phyloP scores from a whole-genome alignment of 306 rosid species.

The Hippophae gyantsensis region DNA sequence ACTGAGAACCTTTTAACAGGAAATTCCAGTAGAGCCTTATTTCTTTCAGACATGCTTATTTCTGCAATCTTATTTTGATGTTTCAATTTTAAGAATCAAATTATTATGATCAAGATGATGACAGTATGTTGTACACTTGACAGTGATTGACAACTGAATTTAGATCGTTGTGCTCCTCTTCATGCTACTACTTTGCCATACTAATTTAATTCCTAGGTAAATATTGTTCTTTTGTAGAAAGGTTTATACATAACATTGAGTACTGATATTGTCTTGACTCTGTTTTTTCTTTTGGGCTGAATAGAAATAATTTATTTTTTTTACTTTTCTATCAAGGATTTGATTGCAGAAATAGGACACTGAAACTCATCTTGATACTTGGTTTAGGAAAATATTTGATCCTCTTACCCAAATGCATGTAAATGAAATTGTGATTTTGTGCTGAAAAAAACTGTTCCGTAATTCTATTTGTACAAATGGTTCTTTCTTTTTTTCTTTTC shows the following conservation, averaged over 20 bases:
- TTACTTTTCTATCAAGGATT: not conserved
- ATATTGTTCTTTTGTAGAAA: no score
- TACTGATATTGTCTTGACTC: no score
- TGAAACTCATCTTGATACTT: not conserved
- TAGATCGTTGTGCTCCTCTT: no score
- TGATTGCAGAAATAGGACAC: not conserved
- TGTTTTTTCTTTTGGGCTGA: no score
- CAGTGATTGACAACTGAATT: not conserved
- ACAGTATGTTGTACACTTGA: conserved; percentile 7
- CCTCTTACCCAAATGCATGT: not conserved
- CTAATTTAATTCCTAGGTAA: no score
- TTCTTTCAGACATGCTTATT: conserved; percentile 16
- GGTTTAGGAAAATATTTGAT: conserved; percentile 2
- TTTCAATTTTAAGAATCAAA: conserved; percentile 11
- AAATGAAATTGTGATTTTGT: not conserved
- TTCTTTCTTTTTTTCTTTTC: not conserved
- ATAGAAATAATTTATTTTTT: no score
- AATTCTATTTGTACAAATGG: not conserved
- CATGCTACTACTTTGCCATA: no score
- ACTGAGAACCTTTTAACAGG: conserved; percentile 20
- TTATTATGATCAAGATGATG: conserved; percentile 17
- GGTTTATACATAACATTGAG: no score
- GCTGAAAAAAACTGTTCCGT: not conserved
- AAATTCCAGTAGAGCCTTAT: conserved; percentile 15
- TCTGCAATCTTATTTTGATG: conserved; percentile 12